phyloP scores from a whole-genome alignment of 148 eudicot species.

The Cornus kousa region DNA sequence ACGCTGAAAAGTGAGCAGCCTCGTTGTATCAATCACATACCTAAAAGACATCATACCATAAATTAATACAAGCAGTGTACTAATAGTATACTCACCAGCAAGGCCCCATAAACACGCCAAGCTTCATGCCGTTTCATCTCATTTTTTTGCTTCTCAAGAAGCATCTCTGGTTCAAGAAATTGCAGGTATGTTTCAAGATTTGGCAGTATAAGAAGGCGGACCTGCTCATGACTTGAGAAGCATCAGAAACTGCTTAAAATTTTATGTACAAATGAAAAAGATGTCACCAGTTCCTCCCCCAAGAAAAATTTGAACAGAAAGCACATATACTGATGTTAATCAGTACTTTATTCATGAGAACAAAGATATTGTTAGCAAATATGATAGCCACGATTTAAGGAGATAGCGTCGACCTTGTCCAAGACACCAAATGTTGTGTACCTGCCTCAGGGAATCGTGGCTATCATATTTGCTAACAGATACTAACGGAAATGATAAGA shows the following conservation, averaged over 20 bases:
- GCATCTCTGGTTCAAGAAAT: constrained; percentile 78
- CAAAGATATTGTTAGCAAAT: too few relatives aligned
- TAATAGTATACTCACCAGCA: constrained; percentile 51
- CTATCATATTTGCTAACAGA: too few relatives aligned
- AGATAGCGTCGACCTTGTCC: too few relatives aligned
- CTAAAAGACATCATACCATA: not conserved
- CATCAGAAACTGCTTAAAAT: constrained; percentile 7
- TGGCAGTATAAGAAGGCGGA: constrained; percentile 65
- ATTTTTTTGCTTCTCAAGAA: constrained; percentile 58
- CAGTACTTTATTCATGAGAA: too few relatives aligned
- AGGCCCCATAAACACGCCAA: constrained; percentile 78
- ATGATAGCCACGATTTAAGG: too few relatives aligned
- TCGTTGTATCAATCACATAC: not conserved
- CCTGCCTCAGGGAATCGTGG: too few relatives aligned
- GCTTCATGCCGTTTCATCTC: constrained; percentile 77
- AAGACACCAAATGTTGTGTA: too few relatives aligned
- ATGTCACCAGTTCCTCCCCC: not conserved
- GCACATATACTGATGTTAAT: too few relatives aligned
- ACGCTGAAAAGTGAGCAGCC: constrained; percentile 37
- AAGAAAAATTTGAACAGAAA: constrained; percentile 12
- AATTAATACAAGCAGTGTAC: not conserved
- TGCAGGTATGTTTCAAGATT: constrained; percentile 62
- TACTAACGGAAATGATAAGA: constrained; percentile 21
- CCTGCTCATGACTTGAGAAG: constrained; percentile 32
- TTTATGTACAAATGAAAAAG: not conserved